These are phyloP conservation scores for Penicillium sp. DNA, from an alignment of 2,329 filamentous ascomycete species.

Conservation along the genomic window DNA sequence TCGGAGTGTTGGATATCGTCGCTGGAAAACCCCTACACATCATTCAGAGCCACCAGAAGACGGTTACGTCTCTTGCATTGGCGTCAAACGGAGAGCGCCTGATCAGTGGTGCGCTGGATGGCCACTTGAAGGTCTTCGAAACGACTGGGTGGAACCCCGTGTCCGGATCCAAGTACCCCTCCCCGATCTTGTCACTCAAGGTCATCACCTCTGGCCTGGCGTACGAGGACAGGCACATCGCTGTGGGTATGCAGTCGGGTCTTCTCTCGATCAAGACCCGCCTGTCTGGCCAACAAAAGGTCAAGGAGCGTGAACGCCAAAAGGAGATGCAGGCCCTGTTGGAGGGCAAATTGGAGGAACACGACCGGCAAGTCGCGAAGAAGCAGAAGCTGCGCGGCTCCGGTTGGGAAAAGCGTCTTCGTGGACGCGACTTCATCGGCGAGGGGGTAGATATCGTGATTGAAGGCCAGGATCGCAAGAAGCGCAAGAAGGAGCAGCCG, in stretches of 20 bases:
- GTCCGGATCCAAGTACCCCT: conserved; percentile 89
- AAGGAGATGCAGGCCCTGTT: conserved; percentile 84
- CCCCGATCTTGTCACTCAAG: conserved; percentile 81
- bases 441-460: conserved; percentile 88
- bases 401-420: conserved; percentile 63
- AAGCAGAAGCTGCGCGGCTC: conserved; percentile 64
- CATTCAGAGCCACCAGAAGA: conserved; percentile 96
- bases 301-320: conserved; percentile 72
- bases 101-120: conserved; percentile 86
- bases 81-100: conserved; percentile 80
- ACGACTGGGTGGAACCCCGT: conserved; percentile 94
- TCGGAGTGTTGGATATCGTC: conserved; percentile 89
- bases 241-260: conserved; percentile 91
- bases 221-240: conserved; percentile 85
- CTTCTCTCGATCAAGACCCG: conserved; percentile 88
- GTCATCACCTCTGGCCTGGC: conserved; percentile 70
- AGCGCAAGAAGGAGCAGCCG: conserved; percentile 64
- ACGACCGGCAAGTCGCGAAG: conserved; percentile 71
- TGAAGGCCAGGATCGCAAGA: conserved; percentile 64
- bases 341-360: conserved; percentile 74
- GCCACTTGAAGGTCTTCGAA: conserved; percentile 96
- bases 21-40: conserved; percentile 84
- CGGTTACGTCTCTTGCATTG: conserved; percentile 82
- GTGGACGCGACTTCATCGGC: conserved; percentile 77
- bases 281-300: conserved; percentile 79